phyloP scores from a whole-genome alignment of 257 asterid species.

The Salvia miltiorrhiza region DNA sequence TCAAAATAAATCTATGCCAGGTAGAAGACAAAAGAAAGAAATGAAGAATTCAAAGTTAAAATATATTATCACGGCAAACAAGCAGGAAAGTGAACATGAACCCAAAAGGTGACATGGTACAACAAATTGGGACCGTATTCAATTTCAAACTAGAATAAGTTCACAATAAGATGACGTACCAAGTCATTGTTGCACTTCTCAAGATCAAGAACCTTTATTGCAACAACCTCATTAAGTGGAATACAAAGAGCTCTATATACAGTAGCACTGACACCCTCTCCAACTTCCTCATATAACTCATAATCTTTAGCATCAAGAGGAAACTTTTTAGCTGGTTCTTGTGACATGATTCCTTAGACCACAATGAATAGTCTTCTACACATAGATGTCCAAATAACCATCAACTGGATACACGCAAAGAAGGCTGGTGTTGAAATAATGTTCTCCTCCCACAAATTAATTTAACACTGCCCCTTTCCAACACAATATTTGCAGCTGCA shows the following conservation, averaged over 20 bases:
- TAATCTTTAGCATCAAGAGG: slow-evolving; percentile 72
- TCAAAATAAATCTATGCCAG: not conserved
- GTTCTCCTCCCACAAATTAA: slow-evolving; percentile 26
- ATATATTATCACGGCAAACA: not conserved
- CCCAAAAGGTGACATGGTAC: not conserved
- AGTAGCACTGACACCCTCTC: slow-evolving; percentile 96
- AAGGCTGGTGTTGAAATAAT: slow-evolving; percentile 25
- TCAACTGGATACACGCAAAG: slow-evolving; percentile 26
- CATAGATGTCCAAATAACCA: slow-evolving; percentile 23
- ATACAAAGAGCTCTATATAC: slow-evolving; percentile 83
- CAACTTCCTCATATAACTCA: slow-evolving; percentile 74
- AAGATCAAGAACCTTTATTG: slow-evolving; percentile 94
- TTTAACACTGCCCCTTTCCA: slow-evolving; percentile 34
- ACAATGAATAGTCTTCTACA: slow-evolving; percentile 25
- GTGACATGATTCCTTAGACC: slow-evolving; percentile 51
- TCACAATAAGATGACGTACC: slow-evolving; percentile 47
- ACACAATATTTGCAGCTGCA: slow-evolving; percentile 27
- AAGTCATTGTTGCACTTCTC: slow-evolving; percentile 88
- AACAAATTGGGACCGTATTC: not conserved
- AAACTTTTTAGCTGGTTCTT: slow-evolving; percentile 45
- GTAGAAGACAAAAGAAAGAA: slow-evolving; percentile 7
- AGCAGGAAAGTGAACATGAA: slow-evolving; percentile 3
- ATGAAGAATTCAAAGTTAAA: not conserved
- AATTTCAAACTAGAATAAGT: slow-evolving; percentile 5
- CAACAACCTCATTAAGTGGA: slow-evolving; percentile 75